Evolutionary conservation across 495 filamentous ascomycete species (phyloP).

Genomic region (Arthonia radiata): DNA sequence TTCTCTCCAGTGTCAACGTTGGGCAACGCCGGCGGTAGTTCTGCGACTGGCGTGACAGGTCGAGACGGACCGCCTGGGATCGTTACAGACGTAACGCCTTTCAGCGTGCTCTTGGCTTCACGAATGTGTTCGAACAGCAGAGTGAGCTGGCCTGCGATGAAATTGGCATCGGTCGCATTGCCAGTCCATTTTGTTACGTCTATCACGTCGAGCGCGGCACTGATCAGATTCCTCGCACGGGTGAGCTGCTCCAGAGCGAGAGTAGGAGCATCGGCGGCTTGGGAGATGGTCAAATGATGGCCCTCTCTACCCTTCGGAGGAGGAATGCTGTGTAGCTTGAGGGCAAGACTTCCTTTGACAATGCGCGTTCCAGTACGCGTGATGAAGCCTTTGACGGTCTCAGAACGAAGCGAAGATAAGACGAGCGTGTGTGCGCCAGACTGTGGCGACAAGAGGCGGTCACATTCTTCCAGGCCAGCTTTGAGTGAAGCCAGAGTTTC

Average conservation of each 20-base stretch:
- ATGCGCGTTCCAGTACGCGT: constrained; percentile 57
- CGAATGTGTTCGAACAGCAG: constrained; percentile 50
- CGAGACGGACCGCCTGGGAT: too few relatives aligned
- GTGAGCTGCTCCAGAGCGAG: constrained; percentile 40
- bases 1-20: too few relatives aligned
- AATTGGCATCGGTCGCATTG: constrained; percentile 29
- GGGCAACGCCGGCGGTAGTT: too few relatives aligned
- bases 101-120: constrained; percentile 37
- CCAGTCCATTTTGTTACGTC: constrained; percentile 47
- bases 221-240: constrained; percentile 48
- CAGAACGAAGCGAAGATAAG: constrained; percentile 63
- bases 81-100: too few relatives aligned
- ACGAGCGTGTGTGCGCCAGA: constrained; percentile 71
- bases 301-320: constrained; percentile 22
- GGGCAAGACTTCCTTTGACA: constrained; percentile 33
- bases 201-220: constrained; percentile 51
- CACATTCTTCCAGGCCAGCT: constrained; percentile 71
- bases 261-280: constrained; percentile 21
- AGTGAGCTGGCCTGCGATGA: constrained; percentile 57
- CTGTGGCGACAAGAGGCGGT: constrained; percentile 51
- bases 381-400: constrained; percentile 75
- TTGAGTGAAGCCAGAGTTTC: constrained; percentile 54
- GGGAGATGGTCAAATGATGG: constrained; percentile 31
- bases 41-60: too few relatives aligned
- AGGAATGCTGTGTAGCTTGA: constrained; percentile 19